Evolutionary conservation across 129 eudicot genomes (phyloP).

Genomic region (Silybum marianum): DNA sequence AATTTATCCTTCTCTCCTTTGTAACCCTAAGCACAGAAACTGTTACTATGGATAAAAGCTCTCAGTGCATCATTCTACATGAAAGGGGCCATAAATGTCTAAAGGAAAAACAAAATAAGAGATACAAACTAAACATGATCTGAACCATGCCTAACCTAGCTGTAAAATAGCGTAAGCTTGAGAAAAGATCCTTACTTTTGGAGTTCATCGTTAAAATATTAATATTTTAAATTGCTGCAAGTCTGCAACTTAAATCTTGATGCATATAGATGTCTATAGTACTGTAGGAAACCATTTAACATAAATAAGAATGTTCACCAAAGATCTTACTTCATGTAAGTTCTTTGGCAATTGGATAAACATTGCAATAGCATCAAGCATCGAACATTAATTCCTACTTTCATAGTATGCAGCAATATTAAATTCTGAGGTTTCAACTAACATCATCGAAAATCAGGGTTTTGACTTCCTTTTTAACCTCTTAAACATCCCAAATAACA

Average conservation of each 20-base stretch:
- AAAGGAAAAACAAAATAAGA: background rate
- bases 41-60: slow-evolving; percentile 20
- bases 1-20: slow-evolving; percentile 75
- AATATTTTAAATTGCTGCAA: background rate
- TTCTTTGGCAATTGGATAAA: background rate
- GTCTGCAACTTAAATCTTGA: background rate
- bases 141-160: background rate
- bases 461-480: slow-evolving; percentile 3
- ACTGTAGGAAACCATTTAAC: background rate
- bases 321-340: background rate
- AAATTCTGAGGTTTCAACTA: background rate
- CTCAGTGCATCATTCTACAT: background rate
- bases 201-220: background rate
- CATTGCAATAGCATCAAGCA: background rate
- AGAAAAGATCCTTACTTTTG: background rate
- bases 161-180: background rate
- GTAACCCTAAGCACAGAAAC: slow-evolving; percentile 61
- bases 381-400: background rate
- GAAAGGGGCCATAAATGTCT: background rate
- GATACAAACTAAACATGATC: background rate
- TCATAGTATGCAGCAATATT: too few relatives aligned
- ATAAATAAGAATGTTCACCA: too few relatives aligned
- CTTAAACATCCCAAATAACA: slow-evolving; percentile 14
- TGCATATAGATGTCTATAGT: background rate
- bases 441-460: background rate